Conservation (phyloP, 2,329 filamentous ascomycete genomes). For the Colletotrichum cereale region DNA sequence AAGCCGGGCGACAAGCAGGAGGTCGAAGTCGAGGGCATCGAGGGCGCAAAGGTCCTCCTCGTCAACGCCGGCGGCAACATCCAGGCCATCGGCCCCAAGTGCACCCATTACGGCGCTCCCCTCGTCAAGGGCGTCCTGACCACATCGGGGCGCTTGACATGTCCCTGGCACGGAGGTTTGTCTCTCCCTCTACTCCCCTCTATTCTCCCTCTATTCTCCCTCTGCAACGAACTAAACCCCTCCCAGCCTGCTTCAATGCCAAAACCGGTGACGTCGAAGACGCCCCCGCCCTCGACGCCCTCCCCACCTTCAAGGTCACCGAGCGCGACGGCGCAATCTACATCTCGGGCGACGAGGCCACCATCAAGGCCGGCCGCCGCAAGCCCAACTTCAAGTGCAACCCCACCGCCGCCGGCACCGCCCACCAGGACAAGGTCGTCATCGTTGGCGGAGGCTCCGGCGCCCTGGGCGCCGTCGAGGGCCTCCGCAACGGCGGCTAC, state of each 20-base stretch:
- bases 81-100: conserved; percentile 85
- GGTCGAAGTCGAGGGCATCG: conserved; percentile 89
- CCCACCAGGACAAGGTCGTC: conserved; percentile 75
- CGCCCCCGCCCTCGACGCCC: conserved; percentile 88
- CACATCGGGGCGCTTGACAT: conserved; percentile 85
- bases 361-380: conserved; percentile 82
- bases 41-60: conserved; percentile 87
- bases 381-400: conserved; percentile 80
- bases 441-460: conserved; percentile 91
- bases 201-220: background rate
- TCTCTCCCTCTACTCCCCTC: conserved; percentile 18
- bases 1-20: conserved; percentile 88
- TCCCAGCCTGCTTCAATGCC: conserved; percentile 94
- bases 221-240: background rate
- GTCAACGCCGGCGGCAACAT: conserved; percentile 82
- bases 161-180: conserved; percentile 95
- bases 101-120: conserved; percentile 93
- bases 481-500: conserved; percentile 85
- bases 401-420: conserved; percentile 53
- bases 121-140: conserved; percentile 88
- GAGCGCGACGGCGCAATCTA: conserved; percentile 88
- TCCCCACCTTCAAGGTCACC: conserved; percentile 83
- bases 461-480: conserved; percentile 84
- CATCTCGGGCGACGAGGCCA: conserved; percentile 82
- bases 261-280: conserved; percentile 94